These are phyloP conservation scores for Phanerodontia chrysosporium DNA, from an alignment of 768 basidiomycete species.

Conservation along the genomic window DNA sequence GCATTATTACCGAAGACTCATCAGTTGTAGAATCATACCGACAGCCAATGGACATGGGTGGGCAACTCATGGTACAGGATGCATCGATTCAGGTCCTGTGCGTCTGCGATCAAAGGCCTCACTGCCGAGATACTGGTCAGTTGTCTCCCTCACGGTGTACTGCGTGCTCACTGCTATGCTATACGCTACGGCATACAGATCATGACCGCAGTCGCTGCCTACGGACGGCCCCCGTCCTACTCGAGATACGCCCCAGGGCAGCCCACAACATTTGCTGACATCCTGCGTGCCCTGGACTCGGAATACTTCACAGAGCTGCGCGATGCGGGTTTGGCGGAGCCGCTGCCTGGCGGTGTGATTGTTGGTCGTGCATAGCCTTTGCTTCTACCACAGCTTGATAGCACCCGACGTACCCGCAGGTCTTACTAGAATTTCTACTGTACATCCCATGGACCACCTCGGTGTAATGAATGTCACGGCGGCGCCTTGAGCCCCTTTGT, in stretches of 20 bases:
- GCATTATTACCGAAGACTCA: neutral
- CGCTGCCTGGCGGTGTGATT: neutral
- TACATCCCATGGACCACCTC: too few relatives aligned
- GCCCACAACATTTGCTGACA: slow-evolving; percentile 19
- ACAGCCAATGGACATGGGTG: slow-evolving; percentile 44
- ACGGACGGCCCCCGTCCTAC: slow-evolving; percentile 43
- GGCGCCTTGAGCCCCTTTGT: too few relatives aligned
- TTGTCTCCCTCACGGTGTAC: neutral
- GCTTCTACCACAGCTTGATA: too few relatives aligned
- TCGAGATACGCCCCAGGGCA: slow-evolving; percentile 58
- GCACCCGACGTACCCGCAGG: too few relatives aligned
- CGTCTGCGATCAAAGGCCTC: slow-evolving; percentile 80
- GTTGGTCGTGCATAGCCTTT: slow-evolving; percentile 5
- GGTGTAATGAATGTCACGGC: too few relatives aligned
- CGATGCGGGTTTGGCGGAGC: neutral
- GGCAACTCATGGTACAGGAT: slow-evolving; percentile 62
- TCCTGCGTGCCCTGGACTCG: slow-evolving; percentile 18
- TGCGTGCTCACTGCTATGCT: neutral
- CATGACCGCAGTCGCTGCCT: slow-evolving; percentile 65
- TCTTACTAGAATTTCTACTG: neutral
- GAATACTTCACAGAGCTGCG: slow-evolving; percentile 6
- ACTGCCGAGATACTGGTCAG: slow-evolving; percentile 80
- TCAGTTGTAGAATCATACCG: slow-evolving; percentile 49
- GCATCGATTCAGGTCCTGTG: slow-evolving; percentile 77
- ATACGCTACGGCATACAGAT: slow-evolving; percentile 39